phyloP scores from a whole-genome alignment of 176 grass and related monocot species.

The Aegilops tauschii region DNA sequence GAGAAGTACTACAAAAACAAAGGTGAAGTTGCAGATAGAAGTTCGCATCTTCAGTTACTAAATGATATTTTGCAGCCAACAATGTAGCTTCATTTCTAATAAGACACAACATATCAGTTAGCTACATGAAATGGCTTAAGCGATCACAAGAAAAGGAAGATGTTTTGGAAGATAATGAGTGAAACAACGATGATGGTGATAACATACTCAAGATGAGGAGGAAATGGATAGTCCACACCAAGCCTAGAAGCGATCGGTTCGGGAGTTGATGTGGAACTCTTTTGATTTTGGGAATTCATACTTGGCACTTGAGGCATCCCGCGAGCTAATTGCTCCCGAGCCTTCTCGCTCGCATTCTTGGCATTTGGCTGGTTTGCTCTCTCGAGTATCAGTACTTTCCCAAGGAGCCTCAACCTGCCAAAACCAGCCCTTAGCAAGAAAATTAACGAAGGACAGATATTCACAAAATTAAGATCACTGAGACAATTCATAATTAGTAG shows the following conservation, averaged over 20 bases:
- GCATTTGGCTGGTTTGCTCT: constrained; percentile 47
- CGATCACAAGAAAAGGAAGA: neutral
- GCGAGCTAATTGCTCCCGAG: constrained; percentile 32
- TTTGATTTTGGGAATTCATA: constrained; percentile 33
- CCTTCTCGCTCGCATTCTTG: constrained; percentile 36
- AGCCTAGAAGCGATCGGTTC: constrained; percentile 81
- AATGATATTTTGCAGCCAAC: neutral
- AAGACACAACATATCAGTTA: neutral
- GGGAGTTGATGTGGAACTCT: constrained; percentile 35
- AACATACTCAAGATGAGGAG: constrained; percentile 85
- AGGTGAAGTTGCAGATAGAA: neutral
- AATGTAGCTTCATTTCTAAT: neutral
- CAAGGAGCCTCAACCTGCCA: constrained; percentile 85
- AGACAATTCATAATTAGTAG: neutral
- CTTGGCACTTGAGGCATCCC: constrained; percentile 25
- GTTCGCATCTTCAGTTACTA: neutral
- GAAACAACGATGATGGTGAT: neutral
- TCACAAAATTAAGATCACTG: neutral
- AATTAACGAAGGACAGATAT: neutral
- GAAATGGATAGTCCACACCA: constrained; percentile 91
- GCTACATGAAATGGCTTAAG: neutral
- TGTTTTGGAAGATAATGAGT: neutral
- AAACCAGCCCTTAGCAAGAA: constrained; percentile 26
- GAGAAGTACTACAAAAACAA: neutral
- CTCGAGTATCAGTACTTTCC: constrained; percentile 77